These are phyloP conservation scores for Saturnispora quitensis DNA, from an alignment of 805 yeast genomes.

Conservation along the genomic window DNA sequence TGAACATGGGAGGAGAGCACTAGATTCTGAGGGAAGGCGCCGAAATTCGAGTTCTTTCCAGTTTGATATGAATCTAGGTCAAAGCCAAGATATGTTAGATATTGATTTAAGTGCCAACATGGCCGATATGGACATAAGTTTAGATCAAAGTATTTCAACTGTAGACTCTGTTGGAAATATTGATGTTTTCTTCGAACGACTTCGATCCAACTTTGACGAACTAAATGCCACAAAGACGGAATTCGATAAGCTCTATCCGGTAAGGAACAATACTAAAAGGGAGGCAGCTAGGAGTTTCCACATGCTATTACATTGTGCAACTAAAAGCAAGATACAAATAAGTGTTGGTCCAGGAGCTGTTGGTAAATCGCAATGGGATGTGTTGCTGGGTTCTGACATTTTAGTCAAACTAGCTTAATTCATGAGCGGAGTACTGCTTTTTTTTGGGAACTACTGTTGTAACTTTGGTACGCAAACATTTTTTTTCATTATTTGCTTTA, in stretches of 20 bases:
- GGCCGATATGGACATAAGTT: constrained; percentile 10
- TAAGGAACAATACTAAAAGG: constrained; percentile 3
- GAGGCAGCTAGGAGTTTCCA: constrained; percentile 17
- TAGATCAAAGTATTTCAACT: background rate
- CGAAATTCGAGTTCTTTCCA: constrained; percentile 9
- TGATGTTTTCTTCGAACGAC: background rate
- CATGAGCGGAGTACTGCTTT: background rate
- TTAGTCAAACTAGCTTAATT: constrained; percentile 2
- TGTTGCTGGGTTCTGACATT: constrained; percentile 15
- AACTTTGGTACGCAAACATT: background rate
- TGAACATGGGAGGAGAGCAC: constrained; percentile 11
- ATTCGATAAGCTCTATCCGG: background rate
- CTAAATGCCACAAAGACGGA: background rate
- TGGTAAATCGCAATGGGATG: constrained; percentile 21
- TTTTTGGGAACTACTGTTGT: background rate
- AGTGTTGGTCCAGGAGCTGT: constrained; percentile 11
- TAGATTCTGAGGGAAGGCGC: background rate
- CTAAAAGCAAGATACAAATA: constrained; percentile 12
- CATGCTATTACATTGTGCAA: constrained; percentile 14
- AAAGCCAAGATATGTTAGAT: constrained; percentile 2
- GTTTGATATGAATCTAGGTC: constrained; percentile 9
- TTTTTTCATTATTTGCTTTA: background rate
- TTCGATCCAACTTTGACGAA: background rate
- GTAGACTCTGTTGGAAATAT: background rate
- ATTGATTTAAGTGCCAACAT: constrained; percentile 8